Evolutionary conservation across 306 rosid genomes (phyloP).

Genomic region (Cicer bijugum): DNA sequence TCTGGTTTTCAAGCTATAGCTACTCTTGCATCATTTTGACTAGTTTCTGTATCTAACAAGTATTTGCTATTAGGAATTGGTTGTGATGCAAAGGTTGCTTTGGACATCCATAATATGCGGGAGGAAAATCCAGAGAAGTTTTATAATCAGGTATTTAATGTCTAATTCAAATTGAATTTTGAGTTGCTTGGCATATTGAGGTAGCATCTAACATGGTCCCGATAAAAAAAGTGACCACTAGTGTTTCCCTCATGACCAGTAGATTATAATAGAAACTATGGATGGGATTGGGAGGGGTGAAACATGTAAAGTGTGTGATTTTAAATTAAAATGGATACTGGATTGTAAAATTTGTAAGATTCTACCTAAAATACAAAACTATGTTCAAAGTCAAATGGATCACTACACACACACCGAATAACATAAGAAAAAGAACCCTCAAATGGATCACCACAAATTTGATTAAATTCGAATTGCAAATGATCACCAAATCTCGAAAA

Average conservation of each 20-base stretch:
- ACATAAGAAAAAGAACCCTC: no score
- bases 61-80: constrained; percentile 76
- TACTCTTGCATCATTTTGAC: constrained; percentile 37
- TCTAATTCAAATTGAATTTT: constrained; percentile 31
- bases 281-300: not conserved
- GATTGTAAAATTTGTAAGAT: no score
- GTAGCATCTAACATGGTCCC: not conserved
- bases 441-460: no score
- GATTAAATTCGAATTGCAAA: no score
- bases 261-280: not conserved
- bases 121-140: constrained; percentile 99
- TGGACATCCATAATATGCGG: constrained; percentile 95
- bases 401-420: no score
- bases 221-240: not conserved
- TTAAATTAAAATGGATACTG: no score
- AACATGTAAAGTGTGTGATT: no score
- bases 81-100: constrained; percentile 98
- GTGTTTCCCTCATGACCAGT: not conserved
- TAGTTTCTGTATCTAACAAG: constrained; percentile 40
- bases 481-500: not conserved
- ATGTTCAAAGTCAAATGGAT: no score
- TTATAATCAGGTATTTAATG: constrained; percentile 81
- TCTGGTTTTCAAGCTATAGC: constrained; percentile 29
- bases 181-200: constrained; percentile 8
- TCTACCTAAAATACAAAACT: no score